Conservation (phyloP, 352 stramenopile species). For the Globisporangium heterothallicum region DNA sequence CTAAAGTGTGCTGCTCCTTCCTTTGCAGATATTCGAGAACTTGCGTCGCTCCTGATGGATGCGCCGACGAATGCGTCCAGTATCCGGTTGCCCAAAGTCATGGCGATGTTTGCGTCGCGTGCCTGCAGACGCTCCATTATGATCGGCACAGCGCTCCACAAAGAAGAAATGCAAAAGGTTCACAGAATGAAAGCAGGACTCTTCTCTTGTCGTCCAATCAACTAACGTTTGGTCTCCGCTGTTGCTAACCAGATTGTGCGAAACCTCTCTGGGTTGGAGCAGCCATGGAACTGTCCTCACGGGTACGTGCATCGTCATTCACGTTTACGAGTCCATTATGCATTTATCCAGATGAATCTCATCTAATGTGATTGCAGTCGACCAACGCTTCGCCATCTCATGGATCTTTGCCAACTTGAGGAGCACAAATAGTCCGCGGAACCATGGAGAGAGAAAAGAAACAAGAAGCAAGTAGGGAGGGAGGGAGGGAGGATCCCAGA, state of each 20-base stretch:
- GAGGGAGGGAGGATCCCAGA: too few relatives aligned
- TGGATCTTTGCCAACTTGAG: conserved; percentile 44
- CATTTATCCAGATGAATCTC: neutral
- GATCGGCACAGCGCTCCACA: conserved; percentile 93
- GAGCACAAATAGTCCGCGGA: conserved; percentile 13
- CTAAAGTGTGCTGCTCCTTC: conserved; percentile 1
- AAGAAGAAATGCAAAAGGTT: conserved; percentile 91
- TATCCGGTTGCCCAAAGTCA: conserved; percentile 91
- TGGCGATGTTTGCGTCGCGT: conserved; percentile 95
- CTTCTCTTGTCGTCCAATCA: too few relatives aligned
- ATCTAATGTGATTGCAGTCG: conserved; percentile 23
- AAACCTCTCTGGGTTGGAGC: conserved; percentile 87
- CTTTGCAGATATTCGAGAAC: conserved; percentile 79
- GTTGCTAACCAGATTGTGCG: conserved; percentile 55
- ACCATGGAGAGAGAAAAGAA: too few relatives aligned
- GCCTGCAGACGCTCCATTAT: conserved; percentile 95
- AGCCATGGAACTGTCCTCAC: conserved; percentile 96
- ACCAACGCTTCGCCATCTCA: conserved; percentile 74
- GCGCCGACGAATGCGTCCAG: conserved; percentile 36
- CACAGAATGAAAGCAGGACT: neutral
- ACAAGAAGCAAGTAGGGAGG: too few relatives aligned
- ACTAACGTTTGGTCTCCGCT: too few relatives aligned
- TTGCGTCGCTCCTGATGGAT: conserved; percentile 80
- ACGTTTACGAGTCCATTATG: neutral
- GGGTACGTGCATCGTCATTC: conserved; percentile 32